Conservation (phyloP, 768 basidiomycete species). For the Coprinopsis strossmayeri region DNA sequence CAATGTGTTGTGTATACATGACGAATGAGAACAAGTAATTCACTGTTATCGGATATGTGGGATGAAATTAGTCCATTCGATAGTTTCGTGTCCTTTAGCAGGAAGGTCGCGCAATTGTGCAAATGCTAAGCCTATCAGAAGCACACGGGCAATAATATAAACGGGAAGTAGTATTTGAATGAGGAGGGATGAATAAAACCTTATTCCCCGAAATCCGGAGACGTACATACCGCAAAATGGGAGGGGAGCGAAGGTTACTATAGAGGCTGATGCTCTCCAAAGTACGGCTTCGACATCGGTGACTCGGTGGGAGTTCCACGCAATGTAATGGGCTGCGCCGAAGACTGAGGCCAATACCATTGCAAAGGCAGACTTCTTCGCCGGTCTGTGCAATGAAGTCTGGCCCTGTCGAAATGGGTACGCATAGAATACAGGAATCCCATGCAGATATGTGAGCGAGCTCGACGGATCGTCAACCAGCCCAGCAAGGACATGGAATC, state of each 20-base stretch:
- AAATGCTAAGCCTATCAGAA: neutral
- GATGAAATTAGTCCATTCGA: neutral
- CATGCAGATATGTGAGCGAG: too few relatives aligned
- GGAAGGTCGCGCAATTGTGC: neutral
- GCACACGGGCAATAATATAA: neutral
- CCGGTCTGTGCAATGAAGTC: too few relatives aligned
- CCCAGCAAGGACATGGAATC: too few relatives aligned
- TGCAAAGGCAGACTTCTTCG: too few relatives aligned
- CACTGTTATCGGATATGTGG: neutral
- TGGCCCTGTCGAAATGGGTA: too few relatives aligned
- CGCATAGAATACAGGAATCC: too few relatives aligned
- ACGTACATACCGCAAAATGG: neutral
- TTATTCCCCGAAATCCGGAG: neutral
- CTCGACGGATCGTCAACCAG: too few relatives aligned
- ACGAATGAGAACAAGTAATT: too few relatives aligned
- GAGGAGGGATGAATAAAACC: neutral
- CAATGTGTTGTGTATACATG: too few relatives aligned
- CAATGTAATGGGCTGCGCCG: conserved; percentile 17
- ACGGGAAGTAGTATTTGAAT: neutral
- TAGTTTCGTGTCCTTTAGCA: neutral
- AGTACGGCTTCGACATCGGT: neutral
- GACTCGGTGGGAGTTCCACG: neutral
- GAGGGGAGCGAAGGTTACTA: neutral
- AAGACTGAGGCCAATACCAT: conserved; percentile 13
- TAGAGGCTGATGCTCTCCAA: neutral